Evolutionary conservation across 2,329 filamentous ascomycete species (phyloP).

Genomic region (Paraconiothyrium sp.): DNA sequence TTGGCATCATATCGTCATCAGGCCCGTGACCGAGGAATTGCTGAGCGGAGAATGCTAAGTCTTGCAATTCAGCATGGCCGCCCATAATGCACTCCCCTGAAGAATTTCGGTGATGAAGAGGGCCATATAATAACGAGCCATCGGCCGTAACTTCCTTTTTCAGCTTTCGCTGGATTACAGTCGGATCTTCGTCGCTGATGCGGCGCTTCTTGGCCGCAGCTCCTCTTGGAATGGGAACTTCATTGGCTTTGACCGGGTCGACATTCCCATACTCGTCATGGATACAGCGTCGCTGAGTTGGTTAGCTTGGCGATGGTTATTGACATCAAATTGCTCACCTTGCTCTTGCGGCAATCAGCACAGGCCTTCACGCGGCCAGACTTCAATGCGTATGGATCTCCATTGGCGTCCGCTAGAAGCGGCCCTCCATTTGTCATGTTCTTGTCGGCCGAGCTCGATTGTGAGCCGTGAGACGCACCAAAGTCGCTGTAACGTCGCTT

Average conservation of each 20-base stretch:
- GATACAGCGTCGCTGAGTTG: constrained; percentile 68
- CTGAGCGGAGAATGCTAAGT: constrained; percentile 43
- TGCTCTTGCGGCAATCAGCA: constrained; percentile 73
- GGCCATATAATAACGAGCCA: constrained; percentile 33
- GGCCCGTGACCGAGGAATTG: constrained; percentile 34
- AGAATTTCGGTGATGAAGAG: constrained; percentile 34
- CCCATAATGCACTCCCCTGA: constrained; percentile 33
- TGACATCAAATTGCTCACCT: constrained; percentile 57
- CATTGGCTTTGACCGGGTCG: constrained; percentile 70
- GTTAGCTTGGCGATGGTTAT: constrained; percentile 27
- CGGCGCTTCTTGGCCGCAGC: constrained; percentile 65
- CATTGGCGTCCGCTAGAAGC: constrained; percentile 31
- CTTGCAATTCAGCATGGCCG: constrained; percentile 31
- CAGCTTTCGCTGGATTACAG: constrained; percentile 35
- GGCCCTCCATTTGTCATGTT: constrained; percentile 11
- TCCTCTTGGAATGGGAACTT: constrained; percentile 68
- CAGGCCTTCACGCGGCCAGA: constrained; percentile 71
- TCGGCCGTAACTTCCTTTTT: constrained; percentile 39
- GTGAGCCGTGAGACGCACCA: constrained; percentile 21
- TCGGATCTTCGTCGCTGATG: constrained; percentile 43
- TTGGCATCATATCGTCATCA: constrained; percentile 37
- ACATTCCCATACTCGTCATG: constrained; percentile 72
- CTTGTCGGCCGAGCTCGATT: constrained; percentile 20
- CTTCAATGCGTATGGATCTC: constrained; percentile 57
- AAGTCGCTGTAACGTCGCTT: constrained; percentile 47